Evolutionary conservation across 257 asterid species (phyloP).

Genomic region (Plantago elongata): DNA sequence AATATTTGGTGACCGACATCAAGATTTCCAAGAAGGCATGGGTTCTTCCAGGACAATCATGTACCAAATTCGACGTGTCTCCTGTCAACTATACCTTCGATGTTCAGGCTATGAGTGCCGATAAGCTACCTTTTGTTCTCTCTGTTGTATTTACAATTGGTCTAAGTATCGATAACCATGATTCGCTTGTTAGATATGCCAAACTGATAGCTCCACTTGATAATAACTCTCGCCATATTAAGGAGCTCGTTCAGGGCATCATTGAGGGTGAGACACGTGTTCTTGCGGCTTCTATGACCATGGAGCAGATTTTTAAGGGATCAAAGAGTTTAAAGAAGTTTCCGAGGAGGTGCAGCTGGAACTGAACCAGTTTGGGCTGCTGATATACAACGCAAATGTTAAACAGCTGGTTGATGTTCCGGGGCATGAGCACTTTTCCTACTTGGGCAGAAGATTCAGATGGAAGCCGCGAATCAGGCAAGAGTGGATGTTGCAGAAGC

Average conservation of each 20-base stretch:
- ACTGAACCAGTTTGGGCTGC: constrained; percentile 52
- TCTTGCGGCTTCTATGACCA: constrained; percentile 66
- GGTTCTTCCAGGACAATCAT: constrained; percentile 53
- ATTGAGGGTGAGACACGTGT: constrained; percentile 77
- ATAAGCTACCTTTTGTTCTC: constrained; percentile 63
- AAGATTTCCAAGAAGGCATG: constrained; percentile 54
- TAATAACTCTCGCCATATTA: constrained; percentile 51
- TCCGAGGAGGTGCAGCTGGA: constrained; percentile 61
- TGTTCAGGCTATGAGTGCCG: constrained; percentile 82
- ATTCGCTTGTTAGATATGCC: constrained; percentile 47
- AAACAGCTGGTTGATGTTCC: constrained; percentile 66
- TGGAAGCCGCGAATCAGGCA: constrained; percentile 71
- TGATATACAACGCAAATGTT: constrained; percentile 65
- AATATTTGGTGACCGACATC: constrained; percentile 49
- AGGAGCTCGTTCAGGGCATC: constrained; percentile 56
- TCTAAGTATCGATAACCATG: constrained; percentile 38
- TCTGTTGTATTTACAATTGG: constrained; percentile 77
- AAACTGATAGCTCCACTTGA: constrained; percentile 61
- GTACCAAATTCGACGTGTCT: constrained; percentile 37
- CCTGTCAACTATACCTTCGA: constrained; percentile 67
- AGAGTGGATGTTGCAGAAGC: constrained; percentile 57
- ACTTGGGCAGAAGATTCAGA: constrained; percentile 60
- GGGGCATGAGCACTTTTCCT: constrained; percentile 67
- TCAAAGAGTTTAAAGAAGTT: constrained; percentile 59
- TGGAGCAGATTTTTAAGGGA: constrained; percentile 59